These are phyloP conservation scores for Actinidia arguta DNA, from an alignment of 179 eudicot species.

Conservation along the genomic window DNA sequence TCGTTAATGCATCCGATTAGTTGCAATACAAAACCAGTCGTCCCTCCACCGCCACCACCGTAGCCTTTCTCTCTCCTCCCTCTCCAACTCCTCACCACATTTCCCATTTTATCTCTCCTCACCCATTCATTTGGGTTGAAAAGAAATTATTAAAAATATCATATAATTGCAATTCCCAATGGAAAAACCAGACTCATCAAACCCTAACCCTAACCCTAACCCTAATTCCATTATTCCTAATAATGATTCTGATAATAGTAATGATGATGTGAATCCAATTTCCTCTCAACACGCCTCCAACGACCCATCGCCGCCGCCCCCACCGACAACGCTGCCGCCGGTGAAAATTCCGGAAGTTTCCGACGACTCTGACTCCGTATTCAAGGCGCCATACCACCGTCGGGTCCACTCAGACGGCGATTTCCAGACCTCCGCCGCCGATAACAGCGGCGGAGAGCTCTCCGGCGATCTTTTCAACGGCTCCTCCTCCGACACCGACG, in stretches of 20 bases:
- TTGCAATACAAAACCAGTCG: not conserved
- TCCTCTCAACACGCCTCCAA: constrained; percentile 13
- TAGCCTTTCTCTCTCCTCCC: not conserved
- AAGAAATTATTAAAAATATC: not conserved
- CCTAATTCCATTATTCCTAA: not conserved
- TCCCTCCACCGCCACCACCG: not conserved
- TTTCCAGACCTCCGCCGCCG: not conserved
- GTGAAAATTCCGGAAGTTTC: not conserved
- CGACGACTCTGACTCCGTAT: not conserved
- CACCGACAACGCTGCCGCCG: not conserved
- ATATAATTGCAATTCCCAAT: not conserved
- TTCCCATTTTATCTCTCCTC: not conserved
- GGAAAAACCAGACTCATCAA: not conserved
- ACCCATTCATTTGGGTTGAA: not conserved
- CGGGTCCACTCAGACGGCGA: constrained; percentile 11
- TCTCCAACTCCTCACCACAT: not conserved
- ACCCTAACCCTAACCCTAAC: constrained; percentile 8
- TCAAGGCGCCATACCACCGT: not conserved
- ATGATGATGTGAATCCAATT: not conserved
- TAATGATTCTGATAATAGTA: not conserved
- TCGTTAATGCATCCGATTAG: not conserved
- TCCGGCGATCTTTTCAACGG: constrained; percentile 16
- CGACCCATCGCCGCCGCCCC: not conserved
- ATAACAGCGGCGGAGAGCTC: not conserved
- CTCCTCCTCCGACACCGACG: constrained; percentile 27